Percentiles rank a stretch among this genome's conserved stretches.
These are phyloP conservation scores for Groenewaldozyma sp. DNA, from an alignment of 1,139 yeast species.

Conservation along the genomic window DNA sequence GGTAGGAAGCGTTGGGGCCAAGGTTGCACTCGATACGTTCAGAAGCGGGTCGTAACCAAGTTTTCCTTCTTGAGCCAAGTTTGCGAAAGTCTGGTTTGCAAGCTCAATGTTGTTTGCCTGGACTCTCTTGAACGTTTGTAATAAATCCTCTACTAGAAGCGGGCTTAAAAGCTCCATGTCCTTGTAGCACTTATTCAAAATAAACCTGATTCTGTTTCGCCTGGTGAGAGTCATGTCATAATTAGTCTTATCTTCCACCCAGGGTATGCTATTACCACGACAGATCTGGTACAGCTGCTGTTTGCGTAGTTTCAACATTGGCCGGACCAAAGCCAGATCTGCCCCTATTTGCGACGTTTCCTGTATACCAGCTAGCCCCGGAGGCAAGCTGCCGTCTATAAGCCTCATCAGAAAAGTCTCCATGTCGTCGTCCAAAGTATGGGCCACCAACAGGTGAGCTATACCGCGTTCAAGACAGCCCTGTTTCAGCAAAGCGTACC, in stretches of 20 bases:
- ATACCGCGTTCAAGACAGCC: constrained; percentile 31
- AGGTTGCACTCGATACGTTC: neutral
- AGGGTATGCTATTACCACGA: constrained; percentile 30
- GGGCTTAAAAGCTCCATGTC: too few relatives aligned
- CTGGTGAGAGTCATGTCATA: constrained; percentile 43
- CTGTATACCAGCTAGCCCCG: constrained; percentile 44
- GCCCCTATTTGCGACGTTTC: constrained; percentile 21
- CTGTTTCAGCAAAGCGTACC: constrained; percentile 39
- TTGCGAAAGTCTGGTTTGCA: neutral
- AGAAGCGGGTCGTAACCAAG: neutral
- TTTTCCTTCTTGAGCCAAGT: neutral
- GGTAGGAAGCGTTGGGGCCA: too few relatives aligned
- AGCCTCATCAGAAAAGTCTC: constrained; percentile 60
- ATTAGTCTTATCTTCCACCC: constrained; percentile 70
- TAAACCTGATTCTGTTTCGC: constrained; percentile 38
- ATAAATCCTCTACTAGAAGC: neutral
- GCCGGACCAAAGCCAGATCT: constrained; percentile 35
- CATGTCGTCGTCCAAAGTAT: constrained; percentile 60
- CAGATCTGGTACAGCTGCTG: constrained; percentile 42
- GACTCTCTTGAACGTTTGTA: neutral
- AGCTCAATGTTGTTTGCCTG: neutral
- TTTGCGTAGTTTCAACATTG: constrained; percentile 44
- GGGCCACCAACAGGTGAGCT: constrained; percentile 46
- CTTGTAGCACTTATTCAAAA: too few relatives aligned
- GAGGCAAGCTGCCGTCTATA: constrained; percentile 44